These are phyloP conservation scores for Trametes sp. DNA, from an alignment of 1,284 basidiomycete genomes.

Conservation along the genomic window DNA sequence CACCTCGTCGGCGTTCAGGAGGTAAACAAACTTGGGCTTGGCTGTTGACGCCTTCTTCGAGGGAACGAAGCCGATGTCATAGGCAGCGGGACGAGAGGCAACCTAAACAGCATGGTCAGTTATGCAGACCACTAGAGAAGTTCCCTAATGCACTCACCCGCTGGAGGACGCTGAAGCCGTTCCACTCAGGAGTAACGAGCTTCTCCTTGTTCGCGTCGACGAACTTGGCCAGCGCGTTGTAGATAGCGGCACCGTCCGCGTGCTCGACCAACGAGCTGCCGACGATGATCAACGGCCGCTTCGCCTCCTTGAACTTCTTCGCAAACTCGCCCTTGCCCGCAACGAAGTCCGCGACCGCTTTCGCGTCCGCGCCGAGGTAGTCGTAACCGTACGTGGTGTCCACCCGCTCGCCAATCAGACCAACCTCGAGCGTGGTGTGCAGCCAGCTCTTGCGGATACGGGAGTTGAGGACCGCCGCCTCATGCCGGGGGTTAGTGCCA, in stretches of 20 bases:
- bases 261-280: constrained; percentile 91
- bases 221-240: constrained; percentile 82
- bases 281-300: constrained; percentile 94
- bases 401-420: constrained; percentile 90
- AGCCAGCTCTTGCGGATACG: constrained; percentile 96
- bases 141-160: constrained; percentile 60
- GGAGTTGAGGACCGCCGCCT: constrained; percentile 97
- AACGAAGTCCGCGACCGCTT: constrained; percentile 84
- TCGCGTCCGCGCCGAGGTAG: constrained; percentile 84
- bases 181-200: constrained; percentile 92
- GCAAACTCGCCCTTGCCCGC: constrained; percentile 84
- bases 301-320: constrained; percentile 88
- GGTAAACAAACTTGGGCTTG: constrained; percentile 95
- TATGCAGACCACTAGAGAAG: not conserved
- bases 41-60: constrained; percentile 78
- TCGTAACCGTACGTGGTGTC: constrained; percentile 96
- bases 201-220: constrained; percentile 81
- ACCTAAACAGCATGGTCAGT: constrained; percentile 48
- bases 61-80: constrained; percentile 94
- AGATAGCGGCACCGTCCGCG: constrained; percentile 83
- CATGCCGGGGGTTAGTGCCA: constrained; percentile 97
- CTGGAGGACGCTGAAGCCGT: constrained; percentile 94
- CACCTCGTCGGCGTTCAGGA: constrained; percentile 96
- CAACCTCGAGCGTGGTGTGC: constrained; percentile 85
- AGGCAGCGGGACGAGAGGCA: constrained; percentile 94